Percentiles rank a stretch among this genome's conserved stretches.
Evolutionary conservation across 2,329 filamentous ascomycete genomes (phyloP).

Genomic region (Aspergillus pseudoglaucus): DNA sequence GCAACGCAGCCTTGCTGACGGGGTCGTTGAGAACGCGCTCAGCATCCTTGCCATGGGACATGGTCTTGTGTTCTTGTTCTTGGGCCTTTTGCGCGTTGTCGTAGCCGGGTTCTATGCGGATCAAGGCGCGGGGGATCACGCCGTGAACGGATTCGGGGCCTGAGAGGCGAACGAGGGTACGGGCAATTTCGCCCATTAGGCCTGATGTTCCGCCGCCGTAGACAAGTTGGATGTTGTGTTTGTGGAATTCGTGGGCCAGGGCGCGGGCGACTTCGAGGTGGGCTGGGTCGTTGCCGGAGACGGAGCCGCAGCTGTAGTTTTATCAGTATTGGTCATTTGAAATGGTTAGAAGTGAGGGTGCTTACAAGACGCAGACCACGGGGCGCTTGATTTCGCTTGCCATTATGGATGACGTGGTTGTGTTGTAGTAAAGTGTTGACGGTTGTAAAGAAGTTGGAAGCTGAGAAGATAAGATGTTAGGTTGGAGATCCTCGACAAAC

Average conservation of each 20-base stretch:
- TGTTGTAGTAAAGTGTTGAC: neutral
- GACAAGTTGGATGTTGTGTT: conserved; percentile 72
- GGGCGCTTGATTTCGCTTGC: conserved; percentile 37
- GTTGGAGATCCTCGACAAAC: neutral
- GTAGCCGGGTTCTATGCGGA: conserved; percentile 58
- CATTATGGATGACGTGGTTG: conserved; percentile 8
- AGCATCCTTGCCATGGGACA: conserved; percentile 40
- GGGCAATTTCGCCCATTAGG: conserved; percentile 90
- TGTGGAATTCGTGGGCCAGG: conserved; percentile 67
- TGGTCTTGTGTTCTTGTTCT: conserved; percentile 38
- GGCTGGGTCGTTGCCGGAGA: conserved; percentile 61
- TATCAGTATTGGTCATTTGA: neutral
- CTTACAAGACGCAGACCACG: conserved; percentile 82
- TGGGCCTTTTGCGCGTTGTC: conserved; percentile 15
- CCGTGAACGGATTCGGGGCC: conserved; percentile 82
- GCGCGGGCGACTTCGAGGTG: conserved; percentile 73
- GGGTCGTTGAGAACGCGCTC: conserved; percentile 55
- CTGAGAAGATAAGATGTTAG: neutral
- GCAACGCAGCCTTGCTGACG: conserved; percentile 18
- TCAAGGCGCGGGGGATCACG: conserved; percentile 81
- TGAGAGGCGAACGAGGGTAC: conserved; percentile 73
- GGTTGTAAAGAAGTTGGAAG: neutral
- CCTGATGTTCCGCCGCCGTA: conserved; percentile 94
- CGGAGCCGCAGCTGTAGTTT: conserved; percentile 66
- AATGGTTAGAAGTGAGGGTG: conserved; percentile 4